phyloP scores from a whole-genome alignment of 2,329 filamentous ascomycete genomes.

The Aspergillus carbonarius region DNA sequence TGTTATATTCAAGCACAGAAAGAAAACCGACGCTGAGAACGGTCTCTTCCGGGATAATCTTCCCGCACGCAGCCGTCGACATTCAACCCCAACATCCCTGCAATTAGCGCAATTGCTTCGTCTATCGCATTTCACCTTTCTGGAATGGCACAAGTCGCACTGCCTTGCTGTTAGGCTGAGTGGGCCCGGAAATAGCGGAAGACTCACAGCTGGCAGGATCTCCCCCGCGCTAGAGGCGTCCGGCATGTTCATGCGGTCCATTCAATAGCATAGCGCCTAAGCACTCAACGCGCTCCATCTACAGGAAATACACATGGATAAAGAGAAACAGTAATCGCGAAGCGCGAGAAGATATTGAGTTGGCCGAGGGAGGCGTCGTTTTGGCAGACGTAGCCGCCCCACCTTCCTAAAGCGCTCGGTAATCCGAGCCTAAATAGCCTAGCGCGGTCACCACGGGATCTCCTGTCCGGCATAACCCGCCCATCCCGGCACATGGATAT shows the following conservation, averaged over 20 bases:
- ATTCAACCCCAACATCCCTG: slow-evolving; percentile 22
- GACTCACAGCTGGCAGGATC: no score
- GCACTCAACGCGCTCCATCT: no score
- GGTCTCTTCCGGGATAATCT: slow-evolving; percentile 12
- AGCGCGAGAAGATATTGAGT: no score
- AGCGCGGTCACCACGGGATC: neutral
- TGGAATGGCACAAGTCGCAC: slow-evolving; percentile 18
- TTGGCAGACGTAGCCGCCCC: neutral
- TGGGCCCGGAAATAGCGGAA: no score
- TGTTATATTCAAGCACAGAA: neutral
- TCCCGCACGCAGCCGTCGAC: slow-evolving; percentile 18
- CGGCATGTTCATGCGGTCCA: no score
- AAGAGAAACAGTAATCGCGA: no score
- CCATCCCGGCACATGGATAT: slow-evolving; percentile 9
- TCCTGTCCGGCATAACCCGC: slow-evolving; percentile 3
- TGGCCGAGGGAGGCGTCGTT: neutral
- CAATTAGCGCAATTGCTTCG: slow-evolving; percentile 26
- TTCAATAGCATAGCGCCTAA: no score
- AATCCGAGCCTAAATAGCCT: neutral
- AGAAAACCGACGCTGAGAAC: slow-evolving; percentile 8
- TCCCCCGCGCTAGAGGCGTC: no score
- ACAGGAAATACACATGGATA: no score
- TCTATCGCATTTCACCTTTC: slow-evolving; percentile 31
- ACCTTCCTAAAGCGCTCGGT: no score
- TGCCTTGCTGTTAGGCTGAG: no score